Conservation (phyloP, 345 rosid species). For the Rubroshorea leprosula region DNA sequence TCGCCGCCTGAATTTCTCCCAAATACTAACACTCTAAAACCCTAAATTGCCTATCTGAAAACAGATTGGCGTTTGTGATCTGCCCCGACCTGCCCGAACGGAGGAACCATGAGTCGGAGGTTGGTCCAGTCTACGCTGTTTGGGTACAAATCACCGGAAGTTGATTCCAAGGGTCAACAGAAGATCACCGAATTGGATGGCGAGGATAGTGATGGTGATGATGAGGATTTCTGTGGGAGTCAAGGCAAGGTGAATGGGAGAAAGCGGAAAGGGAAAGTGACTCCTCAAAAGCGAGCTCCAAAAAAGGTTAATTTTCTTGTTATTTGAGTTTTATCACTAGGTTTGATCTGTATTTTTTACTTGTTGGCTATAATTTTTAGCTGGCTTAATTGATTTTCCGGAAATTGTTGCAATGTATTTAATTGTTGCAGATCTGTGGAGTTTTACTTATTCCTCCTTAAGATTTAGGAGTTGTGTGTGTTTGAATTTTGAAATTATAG, state of each 20-base stretch:
- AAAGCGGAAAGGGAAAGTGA: slow-evolving; percentile 36
- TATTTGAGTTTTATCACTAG: not conserved
- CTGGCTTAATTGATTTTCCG: not conserved
- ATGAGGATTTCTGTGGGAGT: slow-evolving; percentile 42
- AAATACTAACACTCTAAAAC: not conserved
- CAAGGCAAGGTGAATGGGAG: slow-evolving; percentile 52
- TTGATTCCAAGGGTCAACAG: slow-evolving; percentile 26
- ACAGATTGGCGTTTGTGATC: not conserved
- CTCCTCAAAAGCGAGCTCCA: slow-evolving; percentile 41
- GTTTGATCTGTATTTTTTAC: not conserved
- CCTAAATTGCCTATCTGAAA: not conserved
- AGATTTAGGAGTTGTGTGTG: not conserved
- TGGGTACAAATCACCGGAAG: slow-evolving; percentile 40
- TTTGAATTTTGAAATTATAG: too few relatives aligned
- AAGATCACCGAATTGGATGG: slow-evolving; percentile 16
- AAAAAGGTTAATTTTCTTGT: slow-evolving; percentile 36
- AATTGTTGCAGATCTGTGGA: not conserved
- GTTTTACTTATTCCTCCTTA: too few relatives aligned
- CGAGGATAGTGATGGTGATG: slow-evolving; percentile 30
- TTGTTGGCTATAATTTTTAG: not conserved
- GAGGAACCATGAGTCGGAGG: slow-evolving; percentile 46
- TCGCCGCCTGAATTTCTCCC: not conserved
- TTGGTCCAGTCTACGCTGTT: slow-evolving; percentile 75
- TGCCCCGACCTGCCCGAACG: slow-evolving; percentile 8
- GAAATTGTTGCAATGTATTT: not conserved